Percentiles rank a stretch among this genome's conserved stretches.
These are phyloP conservation scores for Phaeophleospora eucalypticola DNA, from an alignment of 2,329 filamentous ascomycete species.

Conservation along the genomic window DNA sequence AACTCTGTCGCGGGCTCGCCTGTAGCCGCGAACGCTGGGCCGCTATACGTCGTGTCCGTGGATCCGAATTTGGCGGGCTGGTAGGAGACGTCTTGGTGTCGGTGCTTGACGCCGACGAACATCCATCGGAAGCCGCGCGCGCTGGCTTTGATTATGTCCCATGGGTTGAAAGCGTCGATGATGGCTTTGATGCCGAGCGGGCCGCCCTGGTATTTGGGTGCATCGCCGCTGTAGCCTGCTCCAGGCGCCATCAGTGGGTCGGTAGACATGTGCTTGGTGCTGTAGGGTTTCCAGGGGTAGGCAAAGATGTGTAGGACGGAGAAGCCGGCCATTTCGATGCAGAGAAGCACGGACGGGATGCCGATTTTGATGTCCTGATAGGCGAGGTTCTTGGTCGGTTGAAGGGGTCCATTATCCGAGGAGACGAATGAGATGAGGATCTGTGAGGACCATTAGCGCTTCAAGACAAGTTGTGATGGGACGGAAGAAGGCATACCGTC, in stretches of 20 bases:
- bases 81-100: slow-evolving; percentile 45
- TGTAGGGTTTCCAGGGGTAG: slow-evolving; percentile 73
- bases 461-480: no score
- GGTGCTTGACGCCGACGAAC: slow-evolving; percentile 64
- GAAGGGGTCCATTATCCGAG: slow-evolving; percentile 59
- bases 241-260: slow-evolving; percentile 27
- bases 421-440: slow-evolving; percentile 59
- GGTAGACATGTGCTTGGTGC: slow-evolving; percentile 31
- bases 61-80: slow-evolving; percentile 19
- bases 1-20: slow-evolving; percentile 25
- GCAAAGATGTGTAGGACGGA: slow-evolving; percentile 75
- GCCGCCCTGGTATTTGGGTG: slow-evolving; percentile 56
- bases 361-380: slow-evolving; percentile 76
- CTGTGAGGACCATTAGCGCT: no score
- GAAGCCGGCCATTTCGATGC: slow-evolving; percentile 81
- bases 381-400: slow-evolving; percentile 58
- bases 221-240: slow-evolving; percentile 20
- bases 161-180: slow-evolving; percentile 69
- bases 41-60: slow-evolving; percentile 18
- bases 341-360: slow-evolving; percentile 72
- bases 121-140: slow-evolving; percentile 77
- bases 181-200: slow-evolving; percentile 62
- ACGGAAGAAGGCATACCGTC: slow-evolving; percentile 40
- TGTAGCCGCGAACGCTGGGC: slow-evolving; percentile 18
- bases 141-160: slow-evolving; percentile 78